These are phyloP conservation scores for Pythium brassicae DNA, from an alignment of 352 stramenopile genomes.

Conservation along the genomic window DNA sequence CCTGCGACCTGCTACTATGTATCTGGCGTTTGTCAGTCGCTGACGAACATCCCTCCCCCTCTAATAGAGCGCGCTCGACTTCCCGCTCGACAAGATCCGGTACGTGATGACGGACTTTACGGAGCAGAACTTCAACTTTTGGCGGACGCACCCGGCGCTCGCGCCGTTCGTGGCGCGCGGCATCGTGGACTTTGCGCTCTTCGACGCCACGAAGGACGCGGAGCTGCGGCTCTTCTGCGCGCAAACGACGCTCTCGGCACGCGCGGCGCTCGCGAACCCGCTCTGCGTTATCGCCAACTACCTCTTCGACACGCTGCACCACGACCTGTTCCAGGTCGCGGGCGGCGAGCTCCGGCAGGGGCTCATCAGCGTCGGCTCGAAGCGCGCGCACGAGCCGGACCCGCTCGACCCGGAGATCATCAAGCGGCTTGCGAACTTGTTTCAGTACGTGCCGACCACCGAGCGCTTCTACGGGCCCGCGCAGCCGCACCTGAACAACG, in stretches of 20 bases:
- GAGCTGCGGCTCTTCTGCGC: constrained; percentile 68
- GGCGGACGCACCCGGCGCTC: constrained; percentile 84
- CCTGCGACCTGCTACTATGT: too few species aligned
- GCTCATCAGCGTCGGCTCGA: constrained; percentile 85
- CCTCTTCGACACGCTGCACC: constrained; percentile 92
- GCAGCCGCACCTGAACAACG: constrained; percentile 79
- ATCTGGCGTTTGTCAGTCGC: too few species aligned
- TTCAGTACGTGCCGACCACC: constrained; percentile 81
- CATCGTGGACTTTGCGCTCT: constrained; percentile 91
- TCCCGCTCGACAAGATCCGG: constrained; percentile 87
- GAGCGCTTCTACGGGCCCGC: constrained; percentile 79
- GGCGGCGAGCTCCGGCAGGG: constrained; percentile 85
- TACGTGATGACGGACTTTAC: constrained; percentile 97
- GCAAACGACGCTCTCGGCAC: constrained; percentile 39
- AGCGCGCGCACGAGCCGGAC: constrained; percentile 58
- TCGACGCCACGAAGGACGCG: constrained; percentile 89
- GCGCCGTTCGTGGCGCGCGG: constrained; percentile 81
- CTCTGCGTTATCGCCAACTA: constrained; percentile 93
- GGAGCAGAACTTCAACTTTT: constrained; percentile 92
- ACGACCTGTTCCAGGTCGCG: constrained; percentile 89
- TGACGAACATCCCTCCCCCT: neutral
- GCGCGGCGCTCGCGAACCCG: constrained; percentile 73
- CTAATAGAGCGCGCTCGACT: constrained; percentile 66
- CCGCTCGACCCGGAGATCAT: constrained; percentile 93
- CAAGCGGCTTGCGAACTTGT: constrained; percentile 87